Evolutionary conservation across 139 green algal genomes (phyloP).

Genomic region (Asterochloris erici): DNA sequence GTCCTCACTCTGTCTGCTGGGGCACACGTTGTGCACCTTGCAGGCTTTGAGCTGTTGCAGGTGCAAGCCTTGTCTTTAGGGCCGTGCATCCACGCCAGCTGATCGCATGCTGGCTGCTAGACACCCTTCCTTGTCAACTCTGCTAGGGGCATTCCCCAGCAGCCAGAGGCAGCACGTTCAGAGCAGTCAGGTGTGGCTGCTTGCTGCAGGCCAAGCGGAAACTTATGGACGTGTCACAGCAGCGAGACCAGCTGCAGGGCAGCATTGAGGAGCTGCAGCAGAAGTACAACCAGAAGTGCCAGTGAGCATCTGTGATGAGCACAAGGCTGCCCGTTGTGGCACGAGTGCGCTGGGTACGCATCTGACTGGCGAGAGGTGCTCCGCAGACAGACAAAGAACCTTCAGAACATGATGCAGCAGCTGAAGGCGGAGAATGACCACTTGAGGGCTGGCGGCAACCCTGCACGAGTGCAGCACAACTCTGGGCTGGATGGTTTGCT

Average conservation of each 20-base stretch:
- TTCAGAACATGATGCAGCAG: constrained; percentile 61
- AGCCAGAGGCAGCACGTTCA: background rate
- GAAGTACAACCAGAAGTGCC: constrained; percentile 70
- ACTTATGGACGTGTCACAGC: constrained; percentile 51
- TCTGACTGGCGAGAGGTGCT: background rate
- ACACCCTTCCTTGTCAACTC: background rate
- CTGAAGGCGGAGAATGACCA: constrained; percentile 45
- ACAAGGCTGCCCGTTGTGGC: background rate
- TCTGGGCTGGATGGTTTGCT: too few relatives aligned
- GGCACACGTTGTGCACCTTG: background rate
- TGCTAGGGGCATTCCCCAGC: background rate
- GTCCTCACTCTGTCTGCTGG: background rate
- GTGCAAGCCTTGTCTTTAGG: too few relatives aligned
- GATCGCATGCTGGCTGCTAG: background rate
- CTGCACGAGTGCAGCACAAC: background rate
- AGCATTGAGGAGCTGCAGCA: constrained; percentile 67
- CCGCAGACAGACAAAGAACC: constrained; percentile 58
- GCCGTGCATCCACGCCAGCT: background rate
- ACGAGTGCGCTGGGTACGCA: background rate
- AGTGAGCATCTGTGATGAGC: constrained; percentile 35
- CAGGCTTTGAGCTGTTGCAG: background rate
- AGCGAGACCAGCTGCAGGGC: constrained; percentile 43
- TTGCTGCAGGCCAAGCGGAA: constrained; percentile 63
- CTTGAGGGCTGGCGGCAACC: constrained; percentile 16
- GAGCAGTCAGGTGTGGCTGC: background rate